Percentiles rank a stretch among this genome's conserved stretches.
Evolutionary conservation across 176 grass and related monocot species (phyloP).

Genomic region (Triticum urartu): DNA sequence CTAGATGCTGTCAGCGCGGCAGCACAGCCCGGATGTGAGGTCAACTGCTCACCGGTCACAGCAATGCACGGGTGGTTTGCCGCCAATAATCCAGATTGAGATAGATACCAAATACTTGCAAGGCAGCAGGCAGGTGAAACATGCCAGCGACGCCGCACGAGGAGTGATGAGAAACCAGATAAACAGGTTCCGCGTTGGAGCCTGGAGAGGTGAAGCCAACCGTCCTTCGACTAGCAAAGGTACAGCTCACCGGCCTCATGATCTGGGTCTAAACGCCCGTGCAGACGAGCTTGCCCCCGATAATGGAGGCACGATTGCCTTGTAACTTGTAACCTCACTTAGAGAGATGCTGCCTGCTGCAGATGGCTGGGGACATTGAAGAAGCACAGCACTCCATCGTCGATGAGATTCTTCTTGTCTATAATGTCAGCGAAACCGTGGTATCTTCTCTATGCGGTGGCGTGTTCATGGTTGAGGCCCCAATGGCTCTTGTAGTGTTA

Average conservation of each 20-base stretch:
- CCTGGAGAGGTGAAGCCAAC: conserved; percentile 10
- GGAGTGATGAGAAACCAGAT: background rate
- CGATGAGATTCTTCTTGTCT: conserved; percentile 22
- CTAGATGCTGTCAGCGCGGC: background rate
- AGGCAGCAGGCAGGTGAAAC: background rate
- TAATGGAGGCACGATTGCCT: background rate
- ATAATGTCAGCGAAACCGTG: background rate
- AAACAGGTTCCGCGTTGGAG: background rate
- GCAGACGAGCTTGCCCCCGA: background rate
- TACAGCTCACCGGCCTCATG: background rate
- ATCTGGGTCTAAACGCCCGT: conserved; percentile 6
- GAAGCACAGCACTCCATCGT: background rate
- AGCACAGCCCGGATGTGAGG: background rate
- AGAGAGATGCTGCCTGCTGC: background rate
- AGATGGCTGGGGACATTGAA: background rate
- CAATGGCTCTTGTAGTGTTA: no score
- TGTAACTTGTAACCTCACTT: background rate
- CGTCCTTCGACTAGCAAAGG: background rate
- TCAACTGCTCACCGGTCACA: background rate
- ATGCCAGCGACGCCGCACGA: background rate
- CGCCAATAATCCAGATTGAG: background rate
- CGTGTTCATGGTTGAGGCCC: no score
- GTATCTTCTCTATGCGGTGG: no score
- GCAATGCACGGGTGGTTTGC: background rate
- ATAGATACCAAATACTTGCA: background rate